phyloP scores from a whole-genome alignment of 2,329 filamentous ascomycete genomes.

The Coniochaeta ligniaria region DNA sequence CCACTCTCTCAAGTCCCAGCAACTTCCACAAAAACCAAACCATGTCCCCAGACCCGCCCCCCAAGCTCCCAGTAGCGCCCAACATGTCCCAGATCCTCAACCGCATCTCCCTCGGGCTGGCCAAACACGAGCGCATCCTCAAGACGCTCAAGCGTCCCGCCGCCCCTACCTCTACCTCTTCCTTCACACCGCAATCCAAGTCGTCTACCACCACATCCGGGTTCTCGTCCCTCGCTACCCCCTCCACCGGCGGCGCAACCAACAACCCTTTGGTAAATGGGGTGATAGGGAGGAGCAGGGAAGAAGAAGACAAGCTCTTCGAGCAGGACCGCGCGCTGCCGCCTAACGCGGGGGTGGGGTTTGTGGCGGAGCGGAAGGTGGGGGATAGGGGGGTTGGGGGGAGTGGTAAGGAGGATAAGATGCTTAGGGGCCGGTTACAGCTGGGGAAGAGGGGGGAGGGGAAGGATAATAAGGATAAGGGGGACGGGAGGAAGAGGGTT shows the following conservation, averaged over 20 bases:
- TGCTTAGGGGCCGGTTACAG: too few species aligned
- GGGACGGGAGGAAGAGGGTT: slow-evolving; percentile 2
- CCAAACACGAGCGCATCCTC: slow-evolving; percentile 26
- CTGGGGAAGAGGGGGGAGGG: slow-evolving; percentile 9
- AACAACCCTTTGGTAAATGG: too few species aligned
- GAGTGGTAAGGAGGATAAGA: slow-evolving; percentile 11
- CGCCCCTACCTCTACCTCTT: slow-evolving; percentile 2
- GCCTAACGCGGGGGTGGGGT: slow-evolving; percentile 35
- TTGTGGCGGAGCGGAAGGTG: slow-evolving; percentile 19
- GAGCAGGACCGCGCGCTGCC: slow-evolving; percentile 5
- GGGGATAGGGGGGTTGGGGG: slow-evolving; percentile 14
- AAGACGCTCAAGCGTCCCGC: slow-evolving; percentile 13
- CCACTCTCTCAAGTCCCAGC: not conserved
- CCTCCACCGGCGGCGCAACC: too few species aligned
- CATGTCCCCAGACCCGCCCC: not conserved
- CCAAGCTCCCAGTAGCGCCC: slow-evolving; percentile 23
- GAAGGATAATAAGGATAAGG: slow-evolving; percentile 10
- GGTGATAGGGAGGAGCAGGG: not conserved
- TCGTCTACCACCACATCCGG: not conserved
- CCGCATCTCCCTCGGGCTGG: slow-evolving; percentile 30
- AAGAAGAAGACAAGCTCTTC: slow-evolving; percentile 10
- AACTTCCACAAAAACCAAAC: not conserved
- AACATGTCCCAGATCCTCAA: slow-evolving; percentile 32
- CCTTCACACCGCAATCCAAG: not conserved
- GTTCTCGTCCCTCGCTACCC: slow-evolving; percentile 4